Conservation (phyloP, 768 basidiomycete genomes). For the Clitopilus hobsonii region DNA sequence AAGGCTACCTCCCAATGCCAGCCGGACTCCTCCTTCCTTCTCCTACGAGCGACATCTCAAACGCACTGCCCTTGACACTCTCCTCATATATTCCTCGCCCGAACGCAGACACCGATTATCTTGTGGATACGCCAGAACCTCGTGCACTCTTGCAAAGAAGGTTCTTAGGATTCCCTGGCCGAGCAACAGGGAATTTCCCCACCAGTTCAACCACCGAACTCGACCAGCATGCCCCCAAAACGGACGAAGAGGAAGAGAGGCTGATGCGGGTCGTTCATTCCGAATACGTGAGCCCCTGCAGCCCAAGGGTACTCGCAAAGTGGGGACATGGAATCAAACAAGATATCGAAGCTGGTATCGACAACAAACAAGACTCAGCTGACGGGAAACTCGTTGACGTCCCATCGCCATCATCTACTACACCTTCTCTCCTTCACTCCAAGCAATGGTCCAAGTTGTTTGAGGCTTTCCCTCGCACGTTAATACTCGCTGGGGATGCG, state of each 20-base stretch:
- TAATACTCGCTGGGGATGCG: slow-evolving; percentile 45
- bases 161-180: slow-evolving; percentile 40
- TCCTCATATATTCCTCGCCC: slow-evolving; percentile 48
- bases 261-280: slow-evolving; percentile 33
- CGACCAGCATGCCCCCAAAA: slow-evolving; percentile 4
- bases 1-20: slow-evolving; percentile 37
- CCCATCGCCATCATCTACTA: background rate
- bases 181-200: slow-evolving; percentile 3
- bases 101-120: slow-evolving; percentile 43
- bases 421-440: slow-evolving; percentile 12
- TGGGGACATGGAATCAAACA: slow-evolving; percentile 32
- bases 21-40: slow-evolving; percentile 44
- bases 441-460: slow-evolving; percentile 28
- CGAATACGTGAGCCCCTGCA: slow-evolving; percentile 37
- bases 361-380: background rate
- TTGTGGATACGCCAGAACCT: slow-evolving; percentile 49
- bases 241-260: slow-evolving; percentile 23
- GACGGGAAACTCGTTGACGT: background rate
- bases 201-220: background rate
- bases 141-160: slow-evolving; percentile 47
- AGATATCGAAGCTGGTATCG: slow-evolving; percentile 15
- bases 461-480: slow-evolving; percentile 37
- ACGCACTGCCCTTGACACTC: slow-evolving; percentile 42
- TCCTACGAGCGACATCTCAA: slow-evolving; percentile 29
- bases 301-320: slow-evolving; percentile 30